phyloP scores from a whole-genome alignment of 805 yeast genomes.

The Teunomyces kruisii region DNA sequence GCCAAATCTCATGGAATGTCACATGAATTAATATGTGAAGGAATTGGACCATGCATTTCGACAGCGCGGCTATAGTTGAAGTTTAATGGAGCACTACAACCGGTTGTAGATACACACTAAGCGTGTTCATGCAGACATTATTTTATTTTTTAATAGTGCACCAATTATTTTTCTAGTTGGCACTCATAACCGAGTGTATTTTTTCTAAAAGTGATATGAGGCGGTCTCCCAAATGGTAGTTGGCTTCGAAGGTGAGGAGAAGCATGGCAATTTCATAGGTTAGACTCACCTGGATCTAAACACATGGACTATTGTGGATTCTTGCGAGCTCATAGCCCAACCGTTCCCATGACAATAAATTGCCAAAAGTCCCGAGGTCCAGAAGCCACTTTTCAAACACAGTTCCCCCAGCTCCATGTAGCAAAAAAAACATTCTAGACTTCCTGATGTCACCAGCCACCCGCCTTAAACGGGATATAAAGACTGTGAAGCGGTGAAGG shows the following conservation, averaged over 20 bases:
- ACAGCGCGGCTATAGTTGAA: conserved; percentile 2
- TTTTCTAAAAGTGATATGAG: background rate
- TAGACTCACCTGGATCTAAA: background rate
- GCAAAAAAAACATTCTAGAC: too few relatives aligned
- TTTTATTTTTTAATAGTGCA: background rate
- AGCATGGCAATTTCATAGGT: background rate
- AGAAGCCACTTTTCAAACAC: too few relatives aligned
- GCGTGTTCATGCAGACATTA: conserved; percentile 1
- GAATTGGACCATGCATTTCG: conserved; percentile 2
- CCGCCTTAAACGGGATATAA: too few relatives aligned
- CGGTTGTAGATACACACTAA: background rate
- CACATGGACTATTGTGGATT: too few relatives aligned
- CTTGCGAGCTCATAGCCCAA: too few relatives aligned
- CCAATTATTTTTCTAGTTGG: background rate
- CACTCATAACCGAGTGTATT: too few relatives aligned
- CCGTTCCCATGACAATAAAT: too few relatives aligned
- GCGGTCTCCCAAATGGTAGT: background rate
- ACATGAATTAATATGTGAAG: background rate
- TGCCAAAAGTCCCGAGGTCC: too few relatives aligned
- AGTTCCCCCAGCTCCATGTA: too few relatives aligned
- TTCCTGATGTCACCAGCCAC: too few relatives aligned
- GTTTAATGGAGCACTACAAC: background rate
- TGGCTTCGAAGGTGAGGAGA: conserved; percentile 1
- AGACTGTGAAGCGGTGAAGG: too few relatives aligned
- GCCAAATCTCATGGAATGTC: too few relatives aligned